Percentiles rank a stretch among this genome's conserved stretches.
Evolutionary conservation across 768 basidiomycete species (phyloP).

Genomic region (Calocera viscosa): DNA sequence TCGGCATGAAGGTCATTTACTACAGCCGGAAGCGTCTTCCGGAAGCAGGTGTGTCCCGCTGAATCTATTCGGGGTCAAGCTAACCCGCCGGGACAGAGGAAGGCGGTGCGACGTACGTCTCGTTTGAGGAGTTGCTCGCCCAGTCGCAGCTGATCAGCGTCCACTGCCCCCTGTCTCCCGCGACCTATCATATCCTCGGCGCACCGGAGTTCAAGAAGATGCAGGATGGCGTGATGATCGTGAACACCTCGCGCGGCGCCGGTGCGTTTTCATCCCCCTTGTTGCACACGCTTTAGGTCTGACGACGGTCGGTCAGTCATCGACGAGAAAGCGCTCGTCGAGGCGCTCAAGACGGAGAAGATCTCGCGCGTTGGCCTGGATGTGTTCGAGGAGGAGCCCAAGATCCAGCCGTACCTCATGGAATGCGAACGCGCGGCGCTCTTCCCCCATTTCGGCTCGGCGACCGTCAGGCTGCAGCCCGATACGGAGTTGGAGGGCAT

Average conservation of each 20-base stretch:
- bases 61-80: not conserved
- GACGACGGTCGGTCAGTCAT: constrained; percentile 19
- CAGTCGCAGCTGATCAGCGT: constrained; percentile 21
- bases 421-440: constrained; percentile 18
- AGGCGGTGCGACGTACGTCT: constrained; percentile 19
- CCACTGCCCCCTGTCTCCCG: constrained; percentile 22
- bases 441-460: constrained; percentile 7
- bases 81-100: constrained; percentile 16
- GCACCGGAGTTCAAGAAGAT: constrained; percentile 21
- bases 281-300: too few species aligned
- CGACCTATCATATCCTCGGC: constrained; percentile 19
- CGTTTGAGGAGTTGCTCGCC: constrained; percentile 22
- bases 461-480: constrained; percentile 13
- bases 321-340: constrained; percentile 25
- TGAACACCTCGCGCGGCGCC: constrained; percentile 25
- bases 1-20: constrained; percentile 28
- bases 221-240: constrained; percentile 24
- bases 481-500: not conserved
- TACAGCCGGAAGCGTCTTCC: constrained; percentile 22
- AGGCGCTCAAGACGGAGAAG: constrained; percentile 26
- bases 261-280: constrained; percentile 2
- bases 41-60: constrained; percentile 13
- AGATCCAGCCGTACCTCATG: constrained; percentile 23
- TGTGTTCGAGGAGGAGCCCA: constrained; percentile 29
- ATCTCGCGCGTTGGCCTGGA: constrained; percentile 27